phyloP scores from a whole-genome alignment of 768 basidiomycete species.

The Panus rudis region DNA sequence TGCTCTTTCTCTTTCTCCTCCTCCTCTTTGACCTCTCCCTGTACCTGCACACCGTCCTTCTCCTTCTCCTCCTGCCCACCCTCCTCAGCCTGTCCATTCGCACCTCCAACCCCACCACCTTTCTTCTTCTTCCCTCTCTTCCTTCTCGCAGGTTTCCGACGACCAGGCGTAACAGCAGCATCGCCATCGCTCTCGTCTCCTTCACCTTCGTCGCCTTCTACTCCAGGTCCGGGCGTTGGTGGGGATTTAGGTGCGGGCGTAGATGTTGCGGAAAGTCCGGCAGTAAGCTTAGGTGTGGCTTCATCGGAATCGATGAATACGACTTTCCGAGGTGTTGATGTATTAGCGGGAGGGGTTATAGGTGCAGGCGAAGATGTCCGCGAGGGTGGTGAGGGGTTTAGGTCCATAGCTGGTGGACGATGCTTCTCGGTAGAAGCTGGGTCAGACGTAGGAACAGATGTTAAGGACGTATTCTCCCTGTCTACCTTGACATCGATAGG shows the following conservation, averaged over 20 bases:
- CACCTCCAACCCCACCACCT: constrained; percentile 12
- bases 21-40: constrained; percentile 8
- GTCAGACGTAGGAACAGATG: no score
- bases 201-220: constrained; percentile 38
- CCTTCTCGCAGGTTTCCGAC: constrained; percentile 24
- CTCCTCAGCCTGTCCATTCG: constrained; percentile 13
- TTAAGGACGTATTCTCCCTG: no score
- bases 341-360: no score
- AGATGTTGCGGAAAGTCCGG: no score
- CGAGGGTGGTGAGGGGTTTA: no score
- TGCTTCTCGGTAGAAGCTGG: no score
- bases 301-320: neutral
- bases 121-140: constrained; percentile 28
- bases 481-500: no score
- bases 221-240: constrained; percentile 12
- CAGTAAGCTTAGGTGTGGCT: no score
- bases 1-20: constrained; percentile 11
- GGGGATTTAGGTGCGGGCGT: no score
- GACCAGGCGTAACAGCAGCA: constrained; percentile 35
- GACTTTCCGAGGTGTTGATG: constrained; percentile 4
- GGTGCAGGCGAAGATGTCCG: no score
- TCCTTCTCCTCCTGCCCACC: constrained; percentile 20
- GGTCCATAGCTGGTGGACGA: no score
- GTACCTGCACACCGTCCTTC: constrained; percentile 10
- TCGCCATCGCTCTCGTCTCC: constrained; percentile 54